phyloP scores from a whole-genome alignment of 192 early-diverging fungal genomes.

The Coemansia sp. region DNA sequence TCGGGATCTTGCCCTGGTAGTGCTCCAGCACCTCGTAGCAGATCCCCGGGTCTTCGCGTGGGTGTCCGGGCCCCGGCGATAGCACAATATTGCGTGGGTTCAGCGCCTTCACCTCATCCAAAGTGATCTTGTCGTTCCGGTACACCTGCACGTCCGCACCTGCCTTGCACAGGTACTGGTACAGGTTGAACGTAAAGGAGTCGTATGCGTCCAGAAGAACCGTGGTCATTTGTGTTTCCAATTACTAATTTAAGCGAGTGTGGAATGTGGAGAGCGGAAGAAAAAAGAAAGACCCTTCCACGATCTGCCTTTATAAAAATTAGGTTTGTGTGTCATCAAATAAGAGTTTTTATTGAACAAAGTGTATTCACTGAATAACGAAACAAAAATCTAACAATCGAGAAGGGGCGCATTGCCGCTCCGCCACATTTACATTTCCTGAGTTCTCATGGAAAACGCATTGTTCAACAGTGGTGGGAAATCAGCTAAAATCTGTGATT shows the following conservation, averaged over 20 bases:
- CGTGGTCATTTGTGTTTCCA: conserved; percentile 41
- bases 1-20: conserved; percentile 94
- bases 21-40: conserved; percentile 81
- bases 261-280: not conserved
- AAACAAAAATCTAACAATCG: not conserved
- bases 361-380: not conserved
- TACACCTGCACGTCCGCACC: conserved; percentile 91
- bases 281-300: not conserved
- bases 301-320: not conserved
- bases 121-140: conserved; percentile 91
- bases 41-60: conserved; percentile 84
- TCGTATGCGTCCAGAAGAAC: conserved; percentile 98
- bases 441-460: not conserved
- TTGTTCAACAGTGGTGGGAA: too few species aligned
- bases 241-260: conserved; percentile 1
- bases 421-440: not conserved
- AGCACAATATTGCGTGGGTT: conserved; percentile 93
- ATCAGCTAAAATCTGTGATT: too few species aligned
- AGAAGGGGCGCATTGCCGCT: conserved; percentile 2
- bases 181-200: conserved; percentile 98
- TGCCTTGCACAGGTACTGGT: conserved; percentile 88
- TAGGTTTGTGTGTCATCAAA: conserved; percentile 7
- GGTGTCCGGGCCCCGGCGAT: conserved; percentile 96
- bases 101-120: conserved; percentile 78
- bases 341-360: not conserved